phyloP scores from a whole-genome alignment of 2,329 filamentous ascomycete species.

The Lachnellula cervina region DNA sequence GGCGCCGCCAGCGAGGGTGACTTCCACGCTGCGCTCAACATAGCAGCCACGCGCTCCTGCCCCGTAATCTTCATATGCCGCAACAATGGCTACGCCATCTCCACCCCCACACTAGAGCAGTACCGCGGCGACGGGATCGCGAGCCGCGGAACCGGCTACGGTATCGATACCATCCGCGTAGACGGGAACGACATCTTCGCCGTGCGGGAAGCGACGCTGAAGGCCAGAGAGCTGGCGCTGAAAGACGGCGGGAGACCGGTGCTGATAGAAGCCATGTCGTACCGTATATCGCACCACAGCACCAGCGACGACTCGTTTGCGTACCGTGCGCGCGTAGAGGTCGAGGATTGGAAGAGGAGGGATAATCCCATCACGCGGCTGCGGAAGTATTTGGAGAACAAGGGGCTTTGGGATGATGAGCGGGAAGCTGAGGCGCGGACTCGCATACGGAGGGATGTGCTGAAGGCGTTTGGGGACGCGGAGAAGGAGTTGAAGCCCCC shows the following conservation, averaged over 20 bases:
- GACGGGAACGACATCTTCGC: conserved; percentile 96
- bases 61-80: conserved; percentile 87
- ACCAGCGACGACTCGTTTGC: conserved; percentile 96
- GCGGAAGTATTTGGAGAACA: conserved; percentile 85
- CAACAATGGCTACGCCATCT: conserved; percentile 91
- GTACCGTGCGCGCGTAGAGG: conserved; percentile 87
- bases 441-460: conserved; percentile 64
- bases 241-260: conserved; percentile 50
- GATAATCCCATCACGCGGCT: conserved; percentile 85
- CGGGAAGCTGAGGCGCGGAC: conserved; percentile 70
- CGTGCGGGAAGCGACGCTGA: conserved; percentile 72
- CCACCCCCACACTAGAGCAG: conserved; percentile 82
- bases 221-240: conserved; percentile 65
- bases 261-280: conserved; percentile 92
- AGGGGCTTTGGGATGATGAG: conserved; percentile 77
- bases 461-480: conserved; percentile 79
- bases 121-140: conserved; percentile 91
- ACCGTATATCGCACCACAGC: conserved; percentile 96
- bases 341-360: conserved; percentile 87
- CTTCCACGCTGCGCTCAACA: conserved; percentile 87
- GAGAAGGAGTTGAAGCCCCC: conserved; percentile 77
- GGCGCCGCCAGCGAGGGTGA: conserved; percentile 87
- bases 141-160: conserved; percentile 79
- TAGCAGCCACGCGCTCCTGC: conserved; percentile 82
- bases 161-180: conserved; percentile 87